Conservation (phyloP, 2,329 filamentous ascomycete species). For the Madurella mycetomatis region DNA sequence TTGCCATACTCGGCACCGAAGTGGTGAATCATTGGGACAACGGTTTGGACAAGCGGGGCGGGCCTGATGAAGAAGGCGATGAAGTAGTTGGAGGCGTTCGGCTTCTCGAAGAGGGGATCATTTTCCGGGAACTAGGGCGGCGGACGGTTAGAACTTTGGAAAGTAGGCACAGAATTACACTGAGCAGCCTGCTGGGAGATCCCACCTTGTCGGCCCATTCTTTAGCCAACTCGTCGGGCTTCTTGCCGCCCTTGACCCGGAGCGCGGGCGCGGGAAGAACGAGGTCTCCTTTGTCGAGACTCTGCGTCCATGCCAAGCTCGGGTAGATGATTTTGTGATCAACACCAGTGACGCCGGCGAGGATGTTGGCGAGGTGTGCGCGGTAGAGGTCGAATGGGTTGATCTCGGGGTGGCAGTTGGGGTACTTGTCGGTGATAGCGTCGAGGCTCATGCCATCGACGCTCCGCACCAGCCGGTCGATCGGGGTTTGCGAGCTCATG, state of each 20-base stretch:
- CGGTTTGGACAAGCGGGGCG: conserved; percentile 57
- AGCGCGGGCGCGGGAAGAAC: conserved; percentile 75
- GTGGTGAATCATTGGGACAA: conserved; percentile 66
- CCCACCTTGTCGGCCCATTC: conserved; percentile 59
- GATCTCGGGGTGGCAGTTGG: conserved; percentile 59
- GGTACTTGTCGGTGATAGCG: conserved; percentile 40
- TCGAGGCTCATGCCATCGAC: conserved; percentile 35
- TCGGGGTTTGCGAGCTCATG: conserved; percentile 26
- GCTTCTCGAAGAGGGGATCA: conserved; percentile 68
- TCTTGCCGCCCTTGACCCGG: conserved; percentile 62
- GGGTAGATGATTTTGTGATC: conserved; percentile 68
- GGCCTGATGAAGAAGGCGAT: conserved; percentile 77
- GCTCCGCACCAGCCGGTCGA: conserved; percentile 33
- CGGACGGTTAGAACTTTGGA: conserved; percentile 7
- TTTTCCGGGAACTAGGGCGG: conserved; percentile 58
- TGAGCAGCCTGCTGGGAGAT: not conserved
- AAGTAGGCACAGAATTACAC: not conserved
- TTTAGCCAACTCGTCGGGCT: conserved; percentile 56
- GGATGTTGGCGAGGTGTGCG: conserved; percentile 65
- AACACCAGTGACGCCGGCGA: conserved; percentile 66
- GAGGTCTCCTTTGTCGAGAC: conserved; percentile 78
- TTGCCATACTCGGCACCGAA: conserved; percentile 59
- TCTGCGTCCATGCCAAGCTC: conserved; percentile 71
- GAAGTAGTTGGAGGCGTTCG: conserved; percentile 62
- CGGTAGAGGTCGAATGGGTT: conserved; percentile 80